Conservation (phyloP, 176 grass and related monocot genomes). For the Eragrostis nindensis region DNA sequence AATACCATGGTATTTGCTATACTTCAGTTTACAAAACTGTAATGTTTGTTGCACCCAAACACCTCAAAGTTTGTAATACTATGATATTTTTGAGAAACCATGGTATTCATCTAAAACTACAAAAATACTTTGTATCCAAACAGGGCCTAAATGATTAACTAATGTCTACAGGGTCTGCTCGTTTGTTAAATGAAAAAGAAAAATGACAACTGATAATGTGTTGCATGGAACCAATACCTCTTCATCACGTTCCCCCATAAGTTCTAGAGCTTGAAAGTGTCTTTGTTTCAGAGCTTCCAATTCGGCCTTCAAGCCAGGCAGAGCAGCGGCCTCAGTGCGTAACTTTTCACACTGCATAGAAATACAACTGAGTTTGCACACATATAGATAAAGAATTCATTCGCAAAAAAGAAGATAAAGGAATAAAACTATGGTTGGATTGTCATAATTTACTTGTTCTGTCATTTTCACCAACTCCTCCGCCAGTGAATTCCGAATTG, state of each 20-base stretch:
- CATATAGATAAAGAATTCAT: neutral
- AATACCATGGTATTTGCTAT: no score
- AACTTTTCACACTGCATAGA: constrained; percentile 90
- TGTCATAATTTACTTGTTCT: constrained; percentile 67
- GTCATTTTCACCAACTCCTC: constrained; percentile 98
- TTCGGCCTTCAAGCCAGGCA: constrained; percentile 89
- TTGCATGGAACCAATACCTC: constrained; percentile 58
- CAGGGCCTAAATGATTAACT: no score
- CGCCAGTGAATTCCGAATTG: constrained; percentile 91
- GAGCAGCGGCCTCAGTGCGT: constrained; percentile 62
- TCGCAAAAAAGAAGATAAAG: no score
- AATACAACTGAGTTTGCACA: constrained; percentile 29
- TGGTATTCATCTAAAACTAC: no score
- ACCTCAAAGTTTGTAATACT: no score
- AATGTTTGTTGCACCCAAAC: no score
- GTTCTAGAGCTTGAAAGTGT: constrained; percentile 86
- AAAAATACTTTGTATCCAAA: no score
- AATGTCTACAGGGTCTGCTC: no score
- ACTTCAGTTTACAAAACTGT: no score
- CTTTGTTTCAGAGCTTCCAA: constrained; percentile 90
- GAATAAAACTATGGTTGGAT: constrained; percentile 15
- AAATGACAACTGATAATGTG: neutral
- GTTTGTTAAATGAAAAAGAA: neutral
- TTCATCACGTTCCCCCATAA: constrained; percentile 99
- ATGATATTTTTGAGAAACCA: no score